These are phyloP conservation scores for Yarrowia divulgata DNA, from an alignment of 805 yeast genomes.

Conservation along the genomic window DNA sequence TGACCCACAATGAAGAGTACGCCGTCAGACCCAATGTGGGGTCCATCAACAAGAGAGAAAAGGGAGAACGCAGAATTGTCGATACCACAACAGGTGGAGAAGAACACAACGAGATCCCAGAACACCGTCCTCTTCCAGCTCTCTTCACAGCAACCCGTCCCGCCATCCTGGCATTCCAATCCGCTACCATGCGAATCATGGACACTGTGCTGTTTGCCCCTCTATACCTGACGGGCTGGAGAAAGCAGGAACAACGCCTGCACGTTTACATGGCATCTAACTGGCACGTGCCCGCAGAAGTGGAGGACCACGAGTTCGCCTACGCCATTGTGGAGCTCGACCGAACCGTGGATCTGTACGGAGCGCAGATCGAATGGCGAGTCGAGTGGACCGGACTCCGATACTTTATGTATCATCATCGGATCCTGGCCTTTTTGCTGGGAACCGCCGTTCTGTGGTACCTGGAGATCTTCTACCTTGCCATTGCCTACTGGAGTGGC, in stretches of 20 bases:
- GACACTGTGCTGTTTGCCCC: conserved; percentile 48
- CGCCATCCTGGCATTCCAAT: conserved; percentile 49
- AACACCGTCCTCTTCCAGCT: conserved; percentile 14
- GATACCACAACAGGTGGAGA: not conserved
- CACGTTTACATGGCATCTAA: conserved; percentile 44
- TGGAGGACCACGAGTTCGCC: conserved; percentile 30
- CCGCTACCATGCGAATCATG: conserved; percentile 46
- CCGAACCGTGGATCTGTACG: conserved; percentile 45
- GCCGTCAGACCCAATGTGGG: conserved; percentile 37
- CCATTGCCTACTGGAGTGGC: conserved; percentile 12
- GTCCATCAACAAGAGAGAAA: not conserved
- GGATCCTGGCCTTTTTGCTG: conserved; percentile 43
- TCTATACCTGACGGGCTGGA: conserved; percentile 46
- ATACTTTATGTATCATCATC: conserved; percentile 47
- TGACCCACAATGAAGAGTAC: conserved; percentile 41
- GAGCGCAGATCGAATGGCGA: conserved; percentile 44
- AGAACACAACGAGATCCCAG: not conserved
- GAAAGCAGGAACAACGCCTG: conserved; percentile 45
- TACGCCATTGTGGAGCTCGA: conserved; percentile 46
- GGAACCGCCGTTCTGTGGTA: conserved; percentile 47
- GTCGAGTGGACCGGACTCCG: conserved; percentile 50
- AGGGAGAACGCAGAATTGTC: not conserved
- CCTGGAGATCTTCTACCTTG: conserved; percentile 42
- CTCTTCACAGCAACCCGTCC: conserved; percentile 43
- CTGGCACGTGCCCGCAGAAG: conserved; percentile 39